Evolutionary conservation across 257 asterid genomes (phyloP).

Genomic region (Capsicum rhomboideum): DNA sequence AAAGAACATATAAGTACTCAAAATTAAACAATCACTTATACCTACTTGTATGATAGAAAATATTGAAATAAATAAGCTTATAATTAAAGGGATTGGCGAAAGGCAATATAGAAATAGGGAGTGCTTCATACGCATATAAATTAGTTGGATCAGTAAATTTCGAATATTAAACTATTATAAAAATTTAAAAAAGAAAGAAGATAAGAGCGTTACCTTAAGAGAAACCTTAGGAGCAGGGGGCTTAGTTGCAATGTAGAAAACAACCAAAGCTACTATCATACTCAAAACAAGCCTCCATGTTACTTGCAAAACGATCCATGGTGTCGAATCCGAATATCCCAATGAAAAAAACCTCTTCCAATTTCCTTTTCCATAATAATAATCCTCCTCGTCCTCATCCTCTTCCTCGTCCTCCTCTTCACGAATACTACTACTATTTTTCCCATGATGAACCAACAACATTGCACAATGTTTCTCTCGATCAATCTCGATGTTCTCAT

Average conservation of each 20-base stretch:
- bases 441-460: background rate
- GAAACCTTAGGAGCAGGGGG: constrained; percentile 59
- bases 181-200: no score
- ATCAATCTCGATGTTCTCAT: background rate
- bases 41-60: no score
- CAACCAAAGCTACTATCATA: constrained; percentile 38
- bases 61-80: no score
- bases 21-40: no score
- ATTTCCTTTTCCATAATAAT: background rate
- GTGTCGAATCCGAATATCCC: constrained; percentile 35
- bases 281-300: constrained; percentile 66
- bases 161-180: no score
- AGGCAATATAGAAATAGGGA: no score
- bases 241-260: constrained; percentile 56
- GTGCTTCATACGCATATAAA: no score
- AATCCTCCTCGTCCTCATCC: background rate
- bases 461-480: background rate
- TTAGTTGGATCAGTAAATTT: no score
- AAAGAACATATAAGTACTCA: no score
- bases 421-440: background rate
- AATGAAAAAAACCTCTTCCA: constrained; percentile 42
- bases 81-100: no score
- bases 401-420: constrained; percentile 1
- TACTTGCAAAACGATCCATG: constrained; percentile 58
- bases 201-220: constrained; percentile 33